phyloP scores from a whole-genome alignment of 495 filamentous ascomycete species.

The Trichocladium antarcticum region DNA sequence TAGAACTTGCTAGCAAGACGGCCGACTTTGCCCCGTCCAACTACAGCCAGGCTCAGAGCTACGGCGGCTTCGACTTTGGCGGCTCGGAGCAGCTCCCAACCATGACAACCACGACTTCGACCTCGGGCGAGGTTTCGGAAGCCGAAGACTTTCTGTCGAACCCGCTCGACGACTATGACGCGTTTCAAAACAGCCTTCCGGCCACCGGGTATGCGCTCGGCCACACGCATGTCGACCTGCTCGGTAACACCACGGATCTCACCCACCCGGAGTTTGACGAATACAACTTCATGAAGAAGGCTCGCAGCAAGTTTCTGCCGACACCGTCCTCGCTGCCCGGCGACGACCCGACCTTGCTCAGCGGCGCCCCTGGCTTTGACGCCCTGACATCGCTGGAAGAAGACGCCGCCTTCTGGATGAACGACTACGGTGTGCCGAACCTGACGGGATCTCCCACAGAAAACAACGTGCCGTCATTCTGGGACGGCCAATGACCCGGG shows the following conservation, averaged over 20 bases:
- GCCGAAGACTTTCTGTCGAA: constrained; percentile 53
- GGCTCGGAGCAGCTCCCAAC: constrained; percentile 42
- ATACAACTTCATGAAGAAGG: constrained; percentile 42
- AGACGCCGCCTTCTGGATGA: constrained; percentile 26
- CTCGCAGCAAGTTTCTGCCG: constrained; percentile 32
- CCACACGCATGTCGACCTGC: constrained; percentile 40
- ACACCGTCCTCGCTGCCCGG: constrained; percentile 27
- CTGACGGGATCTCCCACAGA: constrained; percentile 26
- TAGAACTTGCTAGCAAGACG: constrained; percentile 41
- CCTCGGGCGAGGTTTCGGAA: constrained; percentile 66
- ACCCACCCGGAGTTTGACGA: constrained; percentile 53
- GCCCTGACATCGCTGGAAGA: constrained; percentile 23
- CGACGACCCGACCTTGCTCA: constrained; percentile 25
- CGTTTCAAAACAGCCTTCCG: constrained; percentile 42
- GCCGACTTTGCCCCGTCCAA: constrained; percentile 49
- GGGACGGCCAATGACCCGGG: constrained; percentile 23
- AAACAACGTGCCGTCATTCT: constrained; percentile 19
- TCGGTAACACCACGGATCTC: constrained; percentile 42
- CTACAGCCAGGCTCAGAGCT: constrained; percentile 61
- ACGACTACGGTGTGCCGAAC: constrained; percentile 19
- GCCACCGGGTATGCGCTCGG: constrained; percentile 38
- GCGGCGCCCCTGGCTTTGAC: constrained; percentile 10
- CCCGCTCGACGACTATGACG: constrained; percentile 46
- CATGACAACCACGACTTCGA: constrained; percentile 49
- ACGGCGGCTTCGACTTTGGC: constrained; percentile 54